phyloP scores from a whole-genome alignment of 2,329 filamentous ascomycete genomes.

The Didymella segeticola region DNA sequence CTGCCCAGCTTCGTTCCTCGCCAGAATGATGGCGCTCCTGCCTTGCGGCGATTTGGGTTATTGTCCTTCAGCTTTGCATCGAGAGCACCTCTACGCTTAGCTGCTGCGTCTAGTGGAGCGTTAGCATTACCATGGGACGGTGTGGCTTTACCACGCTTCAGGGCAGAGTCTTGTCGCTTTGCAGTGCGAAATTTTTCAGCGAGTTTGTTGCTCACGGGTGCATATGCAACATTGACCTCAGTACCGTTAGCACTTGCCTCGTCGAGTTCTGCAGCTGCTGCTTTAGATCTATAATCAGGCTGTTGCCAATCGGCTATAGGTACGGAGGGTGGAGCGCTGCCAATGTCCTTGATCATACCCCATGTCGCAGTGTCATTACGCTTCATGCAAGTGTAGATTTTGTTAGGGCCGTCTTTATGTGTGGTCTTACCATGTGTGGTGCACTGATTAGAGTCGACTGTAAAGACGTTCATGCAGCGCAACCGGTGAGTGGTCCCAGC shows the following conservation, averaged over 20 bases:
- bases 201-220: neutral
- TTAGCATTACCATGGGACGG: neutral
- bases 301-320: neutral
- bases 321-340: neutral
- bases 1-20: neutral
- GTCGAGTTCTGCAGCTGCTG: neutral
- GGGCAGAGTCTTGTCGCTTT: neutral
- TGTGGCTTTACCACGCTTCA: neutral
- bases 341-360: constrained; percentile 14
- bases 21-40: neutral
- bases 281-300: neutral
- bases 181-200: neutral
- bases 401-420: constrained; percentile 15
- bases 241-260: neutral
- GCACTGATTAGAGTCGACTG: constrained; percentile 6
- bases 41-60: neutral
- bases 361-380: neutral
- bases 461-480: constrained; percentile 12
- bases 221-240: neutral
- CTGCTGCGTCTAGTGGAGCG: neutral
- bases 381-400: constrained; percentile 4
- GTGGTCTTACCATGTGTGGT: neutral
- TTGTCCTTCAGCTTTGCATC: neutral
- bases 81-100: neutral
- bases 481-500: neutral